A percentile compares a stretch with the other conserved stretches of the same genome.
Evolutionary conservation across 495 filamentous ascomycete genomes (phyloP).

Genomic region (Aspergillus nidulans): DNA sequence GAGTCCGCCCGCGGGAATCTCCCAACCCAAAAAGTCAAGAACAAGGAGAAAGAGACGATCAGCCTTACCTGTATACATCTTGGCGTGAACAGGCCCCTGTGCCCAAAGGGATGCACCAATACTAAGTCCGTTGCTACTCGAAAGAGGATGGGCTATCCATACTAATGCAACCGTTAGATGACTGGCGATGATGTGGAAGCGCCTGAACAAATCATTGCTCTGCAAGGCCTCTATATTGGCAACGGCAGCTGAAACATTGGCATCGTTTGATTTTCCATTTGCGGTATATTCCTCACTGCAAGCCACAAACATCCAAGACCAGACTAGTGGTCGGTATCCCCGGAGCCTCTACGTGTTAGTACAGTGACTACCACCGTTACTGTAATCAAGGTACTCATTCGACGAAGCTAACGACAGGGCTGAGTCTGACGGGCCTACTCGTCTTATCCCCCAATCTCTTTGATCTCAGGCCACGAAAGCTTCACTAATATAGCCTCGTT

Average conservation of each 20-base stretch:
- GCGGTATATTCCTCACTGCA: not conserved
- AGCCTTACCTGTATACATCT: conserved; percentile 15
- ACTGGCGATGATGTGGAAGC: conserved; percentile 4
- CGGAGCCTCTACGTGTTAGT: not conserved
- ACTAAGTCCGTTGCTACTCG: not conserved
- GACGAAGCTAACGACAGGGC: not conserved
- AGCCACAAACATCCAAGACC: not conserved
- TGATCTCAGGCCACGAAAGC: not conserved
- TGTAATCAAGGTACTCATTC: not conserved
- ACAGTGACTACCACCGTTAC: not conserved
- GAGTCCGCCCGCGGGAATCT: not conserved
- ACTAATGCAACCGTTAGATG: not conserved
- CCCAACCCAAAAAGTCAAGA: not conserved
- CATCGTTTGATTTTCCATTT: not conserved
- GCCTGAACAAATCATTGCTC: conserved; percentile 4
- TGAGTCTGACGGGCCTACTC: not conserved
- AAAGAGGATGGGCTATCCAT: not conserved
- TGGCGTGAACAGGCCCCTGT: conserved; percentile 1
- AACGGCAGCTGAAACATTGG: not conserved
- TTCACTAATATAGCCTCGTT: not conserved
- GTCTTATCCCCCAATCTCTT: not conserved
- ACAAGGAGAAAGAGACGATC: not conserved
- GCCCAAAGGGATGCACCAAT: not conserved
- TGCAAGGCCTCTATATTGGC: not conserved
- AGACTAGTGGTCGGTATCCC: not conserved